Evolutionary conservation across 305 asterid species (phyloP).

Genomic region (Ilex paraguariensis): DNA sequence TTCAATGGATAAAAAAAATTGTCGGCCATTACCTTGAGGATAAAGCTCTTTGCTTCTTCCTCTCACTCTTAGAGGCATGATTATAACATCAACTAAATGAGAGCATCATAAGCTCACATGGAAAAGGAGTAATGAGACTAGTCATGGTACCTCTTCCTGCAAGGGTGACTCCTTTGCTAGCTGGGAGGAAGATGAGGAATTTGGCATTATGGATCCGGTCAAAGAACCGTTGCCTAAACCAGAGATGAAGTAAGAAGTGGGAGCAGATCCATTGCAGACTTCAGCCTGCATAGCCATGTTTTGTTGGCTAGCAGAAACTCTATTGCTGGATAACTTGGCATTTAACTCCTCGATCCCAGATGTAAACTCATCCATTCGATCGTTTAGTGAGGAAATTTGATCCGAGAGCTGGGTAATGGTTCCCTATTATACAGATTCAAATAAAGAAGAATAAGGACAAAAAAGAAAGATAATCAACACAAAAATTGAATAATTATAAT

Average conservation of each 20-base stretch:
- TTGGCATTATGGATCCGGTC: constrained; percentile 60
- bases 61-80: no score
- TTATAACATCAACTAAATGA: background rate
- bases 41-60: background rate
- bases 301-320: constrained; percentile 46
- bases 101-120: background rate
- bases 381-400: constrained; percentile 78
- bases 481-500: no score
- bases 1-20: background rate
- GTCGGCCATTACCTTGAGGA: background rate
- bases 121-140: background rate
- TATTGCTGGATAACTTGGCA: constrained; percentile 52
- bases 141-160: constrained; percentile 69
- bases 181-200: constrained; percentile 72
- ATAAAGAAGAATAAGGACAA: background rate
- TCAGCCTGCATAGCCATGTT: constrained; percentile 51
- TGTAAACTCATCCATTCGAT: constrained; percentile 92
- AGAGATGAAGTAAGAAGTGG: constrained; percentile 86
- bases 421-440: constrained; percentile 34
- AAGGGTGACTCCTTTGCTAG: constrained; percentile 68
- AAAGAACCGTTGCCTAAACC: constrained; percentile 83
- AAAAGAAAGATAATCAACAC: background rate
- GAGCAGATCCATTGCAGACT: constrained; percentile 69
- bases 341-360: constrained; percentile 67
- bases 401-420: constrained; percentile 75